These are phyloP conservation scores for Cladosporium sp. DNA, from an alignment of 2,329 filamentous ascomycete species.

Conservation along the genomic window DNA sequence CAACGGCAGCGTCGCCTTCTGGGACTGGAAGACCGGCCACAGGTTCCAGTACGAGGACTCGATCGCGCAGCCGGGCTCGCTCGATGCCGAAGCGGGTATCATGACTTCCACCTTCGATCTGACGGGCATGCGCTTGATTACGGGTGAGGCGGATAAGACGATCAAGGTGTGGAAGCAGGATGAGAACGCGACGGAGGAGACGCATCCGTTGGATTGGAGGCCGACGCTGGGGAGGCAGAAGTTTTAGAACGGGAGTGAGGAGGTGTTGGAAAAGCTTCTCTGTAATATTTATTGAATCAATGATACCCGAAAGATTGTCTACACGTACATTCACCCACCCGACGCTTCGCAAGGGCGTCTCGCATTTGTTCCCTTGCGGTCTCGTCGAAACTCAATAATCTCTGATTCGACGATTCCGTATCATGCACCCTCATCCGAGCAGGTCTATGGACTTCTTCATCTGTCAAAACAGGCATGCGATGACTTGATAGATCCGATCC, in stretches of 20 bases:
- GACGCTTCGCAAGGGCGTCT: too few species aligned
- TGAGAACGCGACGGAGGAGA: slow-evolving; percentile 83
- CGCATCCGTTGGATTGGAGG: slow-evolving; percentile 89
- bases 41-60: slow-evolving; percentile 87
- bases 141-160: slow-evolving; percentile 94
- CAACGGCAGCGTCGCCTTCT: slow-evolving; percentile 95
- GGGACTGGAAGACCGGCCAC: slow-evolving; percentile 98
- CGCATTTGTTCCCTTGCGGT: too few species aligned
- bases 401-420: too few species aligned
- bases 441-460: too few species aligned
- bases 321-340: too few species aligned
- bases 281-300: not conserved
- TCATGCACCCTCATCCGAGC: too few species aligned
- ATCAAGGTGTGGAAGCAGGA: slow-evolving; percentile 96
- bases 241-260: slow-evolving; percentile 36
- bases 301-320: slow-evolving; percentile 1
- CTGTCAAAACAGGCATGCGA: too few species aligned
- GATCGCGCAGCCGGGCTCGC: slow-evolving; percentile 85
- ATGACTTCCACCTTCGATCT: slow-evolving; percentile 92
- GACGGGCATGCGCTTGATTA: slow-evolving; percentile 84
- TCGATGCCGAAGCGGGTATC: slow-evolving; percentile 91
- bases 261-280: too few species aligned
- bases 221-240: slow-evolving; percentile 74
- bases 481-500: too few species aligned
- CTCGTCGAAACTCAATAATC: too few species aligned